phyloP scores from a whole-genome alignment of 495 filamentous ascomycete genomes.

The Xylaria venustula region DNA sequence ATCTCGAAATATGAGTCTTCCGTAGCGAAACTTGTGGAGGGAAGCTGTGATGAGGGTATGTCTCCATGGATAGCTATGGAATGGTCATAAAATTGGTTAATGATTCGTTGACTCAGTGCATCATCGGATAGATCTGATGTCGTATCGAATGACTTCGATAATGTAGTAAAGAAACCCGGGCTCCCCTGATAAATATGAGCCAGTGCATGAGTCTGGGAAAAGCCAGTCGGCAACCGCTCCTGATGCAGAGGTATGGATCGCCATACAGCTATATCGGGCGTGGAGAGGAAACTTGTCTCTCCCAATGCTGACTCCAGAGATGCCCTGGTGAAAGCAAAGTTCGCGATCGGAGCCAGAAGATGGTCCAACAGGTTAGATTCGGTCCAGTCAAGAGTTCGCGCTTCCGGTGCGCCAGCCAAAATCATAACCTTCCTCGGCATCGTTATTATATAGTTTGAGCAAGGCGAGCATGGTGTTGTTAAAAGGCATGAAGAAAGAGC shows the following conservation, averaged over 20 bases:
- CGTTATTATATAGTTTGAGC: conserved; percentile 2
- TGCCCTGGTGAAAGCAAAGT: conserved; percentile 37
- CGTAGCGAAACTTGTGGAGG: conserved; percentile 21
- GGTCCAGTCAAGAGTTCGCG: conserved; percentile 55
- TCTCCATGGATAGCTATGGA: conserved; percentile 66
- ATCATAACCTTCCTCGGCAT: conserved; percentile 56
- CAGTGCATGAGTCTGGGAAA: conserved; percentile 48
- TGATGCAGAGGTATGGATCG: conserved; percentile 44
- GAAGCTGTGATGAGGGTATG: conserved; percentile 50
- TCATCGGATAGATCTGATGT: conserved; percentile 20
- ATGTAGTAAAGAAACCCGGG: conserved; percentile 51
- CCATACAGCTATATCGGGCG: conserved; percentile 39
- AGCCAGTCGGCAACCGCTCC: conserved; percentile 37
- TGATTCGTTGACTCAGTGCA: conserved; percentile 22
- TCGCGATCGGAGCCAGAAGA: conserved; percentile 44
- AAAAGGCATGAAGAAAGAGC: not conserved
- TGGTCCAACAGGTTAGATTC: conserved; percentile 47
- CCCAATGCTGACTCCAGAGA: conserved; percentile 1
- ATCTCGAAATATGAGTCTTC: conserved; percentile 24
- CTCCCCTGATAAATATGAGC: conserved; percentile 23
- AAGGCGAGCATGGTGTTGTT: not conserved
- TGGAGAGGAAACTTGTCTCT: conserved; percentile 20
- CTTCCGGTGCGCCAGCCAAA: conserved; percentile 62
- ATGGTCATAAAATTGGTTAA: conserved; percentile 68
- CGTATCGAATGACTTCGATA: conserved; percentile 36